Conservation (phyloP, 495 filamentous ascomycete species). For the Hyaloscypha bicolor region DNA sequence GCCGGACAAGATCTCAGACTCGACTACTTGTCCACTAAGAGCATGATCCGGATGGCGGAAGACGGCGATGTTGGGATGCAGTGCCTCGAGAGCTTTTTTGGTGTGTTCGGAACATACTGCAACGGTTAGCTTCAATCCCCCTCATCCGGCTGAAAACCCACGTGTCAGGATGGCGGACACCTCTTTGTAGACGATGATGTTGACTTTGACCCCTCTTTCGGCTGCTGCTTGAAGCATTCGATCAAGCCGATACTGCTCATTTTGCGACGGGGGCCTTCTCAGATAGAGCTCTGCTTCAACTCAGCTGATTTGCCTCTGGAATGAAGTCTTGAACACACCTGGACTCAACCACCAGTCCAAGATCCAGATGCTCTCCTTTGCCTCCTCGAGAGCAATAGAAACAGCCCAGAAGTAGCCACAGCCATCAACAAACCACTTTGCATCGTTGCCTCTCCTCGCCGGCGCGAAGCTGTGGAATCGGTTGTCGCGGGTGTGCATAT, state of each 20-base stretch:
- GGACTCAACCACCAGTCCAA: slow-evolving; percentile 66
- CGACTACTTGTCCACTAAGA: slow-evolving; percentile 63
- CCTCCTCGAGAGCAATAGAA: slow-evolving; percentile 79
- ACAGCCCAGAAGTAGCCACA: slow-evolving; percentile 93
- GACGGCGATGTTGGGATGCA: slow-evolving; percentile 83
- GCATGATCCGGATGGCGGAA: slow-evolving; percentile 92
- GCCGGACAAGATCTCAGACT: slow-evolving; percentile 39
- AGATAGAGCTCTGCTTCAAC: slow-evolving; percentile 83
- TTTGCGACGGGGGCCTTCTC: slow-evolving; percentile 77
- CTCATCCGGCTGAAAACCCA: slow-evolving; percentile 47
- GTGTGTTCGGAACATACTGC: slow-evolving; percentile 61
- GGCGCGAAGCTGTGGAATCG: slow-evolving; percentile 85
- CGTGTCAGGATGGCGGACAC: slow-evolving; percentile 82
- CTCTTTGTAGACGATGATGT: slow-evolving; percentile 96
- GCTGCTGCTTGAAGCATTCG: slow-evolving; percentile 87
- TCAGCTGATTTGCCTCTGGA: not conserved
- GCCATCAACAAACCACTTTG: slow-evolving; percentile 94
- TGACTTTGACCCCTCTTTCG: slow-evolving; percentile 81
- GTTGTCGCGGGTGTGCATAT: slow-evolving; percentile 51
- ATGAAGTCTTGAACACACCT: slow-evolving; percentile 6
- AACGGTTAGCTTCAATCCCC: not conserved
- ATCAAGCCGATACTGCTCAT: slow-evolving; percentile 87
- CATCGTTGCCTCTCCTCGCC: slow-evolving; percentile 74
- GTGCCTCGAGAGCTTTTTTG: slow-evolving; percentile 71
- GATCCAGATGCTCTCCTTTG: slow-evolving; percentile 86